Evolutionary conservation across 2,329 filamentous ascomycete species (phyloP).

Genomic region (Bretziella fagacearum): DNA sequence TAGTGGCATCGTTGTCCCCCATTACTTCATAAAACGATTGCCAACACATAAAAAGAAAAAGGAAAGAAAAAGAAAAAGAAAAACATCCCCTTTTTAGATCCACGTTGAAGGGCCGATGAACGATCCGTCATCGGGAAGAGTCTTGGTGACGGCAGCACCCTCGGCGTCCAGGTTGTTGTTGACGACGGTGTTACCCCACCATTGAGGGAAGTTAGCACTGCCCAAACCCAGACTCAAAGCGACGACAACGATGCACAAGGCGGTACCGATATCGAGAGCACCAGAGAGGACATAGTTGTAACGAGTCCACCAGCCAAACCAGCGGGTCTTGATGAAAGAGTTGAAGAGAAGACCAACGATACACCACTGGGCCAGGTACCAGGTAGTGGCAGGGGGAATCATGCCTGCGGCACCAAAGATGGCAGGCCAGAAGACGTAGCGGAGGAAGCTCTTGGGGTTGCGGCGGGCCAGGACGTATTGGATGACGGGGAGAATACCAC

Average conservation of each 20-base stretch:
- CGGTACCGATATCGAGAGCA: constrained; percentile 40
- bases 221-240: constrained; percentile 31
- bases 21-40: constrained; percentile 1
- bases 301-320: constrained; percentile 38
- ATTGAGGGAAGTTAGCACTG: constrained; percentile 27
- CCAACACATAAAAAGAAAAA: neutral
- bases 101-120: constrained; percentile 20
- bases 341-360: constrained; percentile 40
- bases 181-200: constrained; percentile 32
- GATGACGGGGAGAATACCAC: constrained; percentile 29
- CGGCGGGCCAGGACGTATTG: constrained; percentile 32
- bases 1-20: neutral
- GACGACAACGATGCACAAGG: constrained; percentile 38
- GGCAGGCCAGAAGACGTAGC: constrained; percentile 35
- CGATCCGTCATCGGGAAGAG: constrained; percentile 18
- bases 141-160: constrained; percentile 19
- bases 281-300: constrained; percentile 46
- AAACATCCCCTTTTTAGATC: constrained; percentile 9
- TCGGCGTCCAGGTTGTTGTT: constrained; percentile 21
- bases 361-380: constrained; percentile 38
- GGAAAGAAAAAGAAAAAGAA: neutral
- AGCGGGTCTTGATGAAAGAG: constrained; percentile 31
- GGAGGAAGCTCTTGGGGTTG: constrained; percentile 29
- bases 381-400: constrained; percentile 38
- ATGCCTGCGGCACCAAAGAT: constrained; percentile 33